A percentile compares a stretch with the other conserved stretches of the same genome.
phyloP scores from a whole-genome alignment of 2,329 filamentous ascomycete genomes.

The Botrytis galanthina region DNA sequence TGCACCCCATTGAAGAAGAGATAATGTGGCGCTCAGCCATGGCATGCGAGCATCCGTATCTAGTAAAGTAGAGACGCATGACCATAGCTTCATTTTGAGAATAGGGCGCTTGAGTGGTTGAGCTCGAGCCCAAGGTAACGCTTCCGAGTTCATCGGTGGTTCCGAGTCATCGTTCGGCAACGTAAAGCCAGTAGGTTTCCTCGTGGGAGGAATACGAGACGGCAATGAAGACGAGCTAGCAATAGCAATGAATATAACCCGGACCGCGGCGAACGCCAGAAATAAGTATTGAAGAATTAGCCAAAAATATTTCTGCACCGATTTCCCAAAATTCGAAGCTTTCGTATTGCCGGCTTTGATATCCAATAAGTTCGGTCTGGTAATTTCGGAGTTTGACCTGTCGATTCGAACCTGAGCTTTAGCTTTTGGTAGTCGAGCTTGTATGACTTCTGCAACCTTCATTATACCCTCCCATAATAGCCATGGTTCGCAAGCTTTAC shows the following conservation, averaged over 20 bases:
- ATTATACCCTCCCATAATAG: constrained; percentile 81
- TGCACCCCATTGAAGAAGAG: constrained; percentile 72
- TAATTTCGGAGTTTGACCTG: constrained; percentile 38
- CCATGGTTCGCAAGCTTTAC: constrained; percentile 82
- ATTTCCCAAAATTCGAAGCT: constrained; percentile 26
- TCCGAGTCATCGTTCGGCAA: constrained; percentile 32
- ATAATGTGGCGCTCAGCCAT: constrained; percentile 76
- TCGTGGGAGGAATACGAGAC: constrained; percentile 44
- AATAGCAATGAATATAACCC: constrained; percentile 63
- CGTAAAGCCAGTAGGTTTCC: constrained; percentile 28
- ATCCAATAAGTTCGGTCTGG: constrained; percentile 18
- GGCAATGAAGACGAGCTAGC: constrained; percentile 67
- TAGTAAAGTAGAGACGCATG: constrained; percentile 68
- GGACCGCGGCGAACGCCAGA: constrained; percentile 56
- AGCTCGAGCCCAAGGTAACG: constrained; percentile 22
- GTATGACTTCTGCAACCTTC: constrained; percentile 59
- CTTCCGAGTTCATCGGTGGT: constrained; percentile 24
- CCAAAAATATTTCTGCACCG: constrained; percentile 46
- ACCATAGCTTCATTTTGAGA: constrained; percentile 74
- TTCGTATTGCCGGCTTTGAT: constrained; percentile 25
- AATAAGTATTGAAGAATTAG: constrained; percentile 50
- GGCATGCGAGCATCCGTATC: constrained; percentile 82
- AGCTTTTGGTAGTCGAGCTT: constrained; percentile 38
- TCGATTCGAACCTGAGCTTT: constrained; percentile 36
- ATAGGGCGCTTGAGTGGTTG: constrained; percentile 44